These are phyloP conservation scores for Sphagnum contortum DNA, from an alignment of 225 moss, liverwort and hornwort species.

Conservation along the genomic window DNA sequence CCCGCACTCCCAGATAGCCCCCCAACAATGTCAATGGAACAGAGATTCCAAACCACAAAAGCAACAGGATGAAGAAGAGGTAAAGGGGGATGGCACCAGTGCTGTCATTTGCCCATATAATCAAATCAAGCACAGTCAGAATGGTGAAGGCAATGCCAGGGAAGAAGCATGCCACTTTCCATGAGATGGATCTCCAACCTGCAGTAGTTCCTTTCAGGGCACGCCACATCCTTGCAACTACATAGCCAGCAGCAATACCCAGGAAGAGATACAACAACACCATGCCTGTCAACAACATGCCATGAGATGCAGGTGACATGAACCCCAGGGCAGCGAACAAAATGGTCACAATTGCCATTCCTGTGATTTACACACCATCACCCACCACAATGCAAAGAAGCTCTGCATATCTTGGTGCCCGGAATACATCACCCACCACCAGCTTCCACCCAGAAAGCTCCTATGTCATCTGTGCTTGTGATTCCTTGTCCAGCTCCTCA, in stretches of 20 bases:
- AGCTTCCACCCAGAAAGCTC: conserved; percentile 98
- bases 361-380: conserved; percentile 87
- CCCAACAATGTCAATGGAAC: conserved; percentile 82
- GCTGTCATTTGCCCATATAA: conserved; percentile 77
- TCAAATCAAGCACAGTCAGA: conserved; percentile 67
- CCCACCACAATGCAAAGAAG: conserved; percentile 80
- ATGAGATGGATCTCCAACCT: conserved; percentile 80
- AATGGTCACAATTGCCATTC: conserved; percentile 88
- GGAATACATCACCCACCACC: conserved; percentile 90
- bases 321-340: conserved; percentile 90
- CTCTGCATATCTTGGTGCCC: conserved; percentile 47
- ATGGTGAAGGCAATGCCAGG: conserved; percentile 79
- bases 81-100: conserved; percentile 88
- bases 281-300: conserved; percentile 94
- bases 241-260: conserved; percentile 79
- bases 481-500: conserved; percentile 93
- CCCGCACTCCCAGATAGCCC: conserved; percentile 59
- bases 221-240: conserved; percentile 66
- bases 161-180: conserved; percentile 92
- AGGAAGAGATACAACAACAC: conserved; percentile 84
- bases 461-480: conserved; percentile 95
- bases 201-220: conserved; percentile 48
- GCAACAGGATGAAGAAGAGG: conserved; percentile 69
- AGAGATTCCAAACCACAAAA: conserved; percentile 84
- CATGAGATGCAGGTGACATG: conserved; percentile 92